Conservation (phyloP, 1,284 basidiomycete genomes). For the Fomitopsis schrenkii region DNA sequence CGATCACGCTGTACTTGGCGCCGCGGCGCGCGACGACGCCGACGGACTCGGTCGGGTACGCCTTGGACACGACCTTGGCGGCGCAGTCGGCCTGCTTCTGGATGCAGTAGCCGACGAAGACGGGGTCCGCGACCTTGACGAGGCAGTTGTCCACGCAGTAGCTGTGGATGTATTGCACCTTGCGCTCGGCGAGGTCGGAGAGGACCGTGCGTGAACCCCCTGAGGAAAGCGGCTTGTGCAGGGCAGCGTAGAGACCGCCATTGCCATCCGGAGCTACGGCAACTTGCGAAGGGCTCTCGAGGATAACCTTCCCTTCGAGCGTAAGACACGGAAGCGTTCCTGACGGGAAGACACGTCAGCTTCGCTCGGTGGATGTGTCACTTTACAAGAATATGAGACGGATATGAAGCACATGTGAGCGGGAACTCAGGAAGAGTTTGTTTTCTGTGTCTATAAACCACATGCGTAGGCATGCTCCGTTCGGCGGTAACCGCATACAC, state of each 20-base stretch:
- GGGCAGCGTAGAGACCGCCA: conserved; percentile 94
- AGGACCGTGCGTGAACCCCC: conserved; percentile 71
- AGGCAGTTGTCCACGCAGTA: conserved; percentile 99
- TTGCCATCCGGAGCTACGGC: conserved; percentile 98
- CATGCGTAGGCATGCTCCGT: neutral
- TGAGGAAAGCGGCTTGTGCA: conserved; percentile 73
- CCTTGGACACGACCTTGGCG: conserved; percentile 95
- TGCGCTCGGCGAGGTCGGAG: conserved; percentile 75
- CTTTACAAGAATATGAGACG: neutral
- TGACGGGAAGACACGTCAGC: conserved; percentile 29
- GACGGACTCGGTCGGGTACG: conserved; percentile 84
- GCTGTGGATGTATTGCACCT: conserved; percentile 87
- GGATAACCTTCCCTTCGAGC: conserved; percentile 90
- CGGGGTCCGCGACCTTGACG: conserved; percentile 94
- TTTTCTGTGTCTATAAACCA: neutral
- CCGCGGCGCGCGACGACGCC: conserved; percentile 89
- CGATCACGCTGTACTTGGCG: conserved; percentile 87
- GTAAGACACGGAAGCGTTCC: conserved; percentile 95
- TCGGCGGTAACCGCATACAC: neutral
- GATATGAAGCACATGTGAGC: conserved; percentile 1
- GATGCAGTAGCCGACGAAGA: conserved; percentile 95
- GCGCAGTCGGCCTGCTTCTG: conserved; percentile 83
- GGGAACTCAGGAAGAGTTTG: neutral
- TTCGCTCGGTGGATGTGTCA: conserved; percentile 2
- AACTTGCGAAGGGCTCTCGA: conserved; percentile 75